Evolutionary conservation across 1,284 basidiomycete species (phyloP).

Genomic region (Wallemia ichthyophaga): DNA sequence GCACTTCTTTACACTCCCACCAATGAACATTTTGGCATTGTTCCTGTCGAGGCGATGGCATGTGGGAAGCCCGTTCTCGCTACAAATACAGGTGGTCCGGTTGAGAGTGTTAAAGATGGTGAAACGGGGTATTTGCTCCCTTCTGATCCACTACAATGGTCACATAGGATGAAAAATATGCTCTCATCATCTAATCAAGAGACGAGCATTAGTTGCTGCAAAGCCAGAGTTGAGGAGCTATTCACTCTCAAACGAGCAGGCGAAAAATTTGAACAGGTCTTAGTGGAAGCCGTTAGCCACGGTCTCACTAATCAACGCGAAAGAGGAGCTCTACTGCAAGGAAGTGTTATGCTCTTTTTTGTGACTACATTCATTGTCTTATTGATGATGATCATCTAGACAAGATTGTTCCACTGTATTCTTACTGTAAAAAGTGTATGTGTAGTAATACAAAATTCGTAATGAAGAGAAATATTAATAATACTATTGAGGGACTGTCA

Average conservation of each 20-base stretch:
- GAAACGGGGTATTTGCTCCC: background rate
- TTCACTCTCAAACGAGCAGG: background rate
- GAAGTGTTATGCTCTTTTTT: background rate
- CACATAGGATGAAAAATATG: background rate
- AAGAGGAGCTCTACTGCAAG: background rate
- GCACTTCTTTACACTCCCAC: slow-evolving; percentile 71
- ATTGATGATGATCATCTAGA: background rate
- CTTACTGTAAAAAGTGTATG: background rate
- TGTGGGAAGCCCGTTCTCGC: slow-evolving; percentile 71
- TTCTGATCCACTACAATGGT: background rate
- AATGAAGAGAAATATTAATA: no score
- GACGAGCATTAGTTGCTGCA: background rate
- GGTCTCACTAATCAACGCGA: background rate
- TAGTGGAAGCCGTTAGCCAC: background rate
- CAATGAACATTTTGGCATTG: slow-evolving; percentile 94
- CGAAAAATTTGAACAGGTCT: background rate
- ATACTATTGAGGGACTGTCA: background rate
- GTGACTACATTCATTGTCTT: background rate
- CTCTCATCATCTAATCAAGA: background rate
- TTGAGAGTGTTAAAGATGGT: slow-evolving; percentile 45
- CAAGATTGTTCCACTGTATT: background rate
- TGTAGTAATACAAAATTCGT: background rate
- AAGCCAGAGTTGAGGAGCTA: background rate
- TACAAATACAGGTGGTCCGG: slow-evolving; percentile 65
- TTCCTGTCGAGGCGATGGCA: slow-evolving; percentile 79